Evolutionary conservation across 306 rosid species (phyloP).

Genomic region (Castanea crenata): DNA sequence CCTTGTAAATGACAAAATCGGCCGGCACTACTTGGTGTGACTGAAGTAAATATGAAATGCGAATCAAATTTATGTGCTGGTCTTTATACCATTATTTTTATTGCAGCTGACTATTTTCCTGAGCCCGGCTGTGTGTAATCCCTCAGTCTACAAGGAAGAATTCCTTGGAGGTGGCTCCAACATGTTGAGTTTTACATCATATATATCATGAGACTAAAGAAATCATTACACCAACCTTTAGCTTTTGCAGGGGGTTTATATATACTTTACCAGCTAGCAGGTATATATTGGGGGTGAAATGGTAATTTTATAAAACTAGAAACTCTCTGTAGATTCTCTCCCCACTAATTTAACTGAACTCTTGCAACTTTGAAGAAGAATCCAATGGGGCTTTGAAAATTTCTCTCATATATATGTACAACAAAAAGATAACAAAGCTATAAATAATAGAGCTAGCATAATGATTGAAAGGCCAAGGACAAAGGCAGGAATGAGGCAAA

Average conservation of each 20-base stretch:
- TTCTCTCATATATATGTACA: conserved; percentile 11
- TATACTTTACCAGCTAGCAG: background rate
- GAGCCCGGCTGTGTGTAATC: too few relatives aligned
- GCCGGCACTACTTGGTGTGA: background rate
- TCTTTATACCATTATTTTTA: too few relatives aligned
- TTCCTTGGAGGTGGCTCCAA: too few relatives aligned
- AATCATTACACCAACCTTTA: too few relatives aligned
- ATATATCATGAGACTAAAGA: too few relatives aligned
- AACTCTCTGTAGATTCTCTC: background rate
- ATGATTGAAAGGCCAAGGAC: conserved; percentile 1
- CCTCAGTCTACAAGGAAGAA: too few relatives aligned
- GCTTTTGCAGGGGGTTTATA: too few relatives aligned
- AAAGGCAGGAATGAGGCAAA: conserved; percentile 25
- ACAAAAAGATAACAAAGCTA: conserved; percentile 4
- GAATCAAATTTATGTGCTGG: too few relatives aligned
- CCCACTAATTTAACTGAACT: background rate
- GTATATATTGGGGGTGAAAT: background rate
- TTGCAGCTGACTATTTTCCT: too few relatives aligned
- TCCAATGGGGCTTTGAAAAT: conserved; percentile 27
- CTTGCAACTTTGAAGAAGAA: conserved; percentile 24
- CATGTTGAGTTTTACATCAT: too few relatives aligned
- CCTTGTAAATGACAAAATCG: background rate
- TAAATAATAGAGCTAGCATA: conserved; percentile 2
- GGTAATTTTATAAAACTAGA: background rate
- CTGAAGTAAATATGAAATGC: too few relatives aligned